These are phyloP conservation scores for Leccinum fuscescens DNA, from an alignment of 1,284 basidiomycete species.

Conservation along the genomic window DNA sequence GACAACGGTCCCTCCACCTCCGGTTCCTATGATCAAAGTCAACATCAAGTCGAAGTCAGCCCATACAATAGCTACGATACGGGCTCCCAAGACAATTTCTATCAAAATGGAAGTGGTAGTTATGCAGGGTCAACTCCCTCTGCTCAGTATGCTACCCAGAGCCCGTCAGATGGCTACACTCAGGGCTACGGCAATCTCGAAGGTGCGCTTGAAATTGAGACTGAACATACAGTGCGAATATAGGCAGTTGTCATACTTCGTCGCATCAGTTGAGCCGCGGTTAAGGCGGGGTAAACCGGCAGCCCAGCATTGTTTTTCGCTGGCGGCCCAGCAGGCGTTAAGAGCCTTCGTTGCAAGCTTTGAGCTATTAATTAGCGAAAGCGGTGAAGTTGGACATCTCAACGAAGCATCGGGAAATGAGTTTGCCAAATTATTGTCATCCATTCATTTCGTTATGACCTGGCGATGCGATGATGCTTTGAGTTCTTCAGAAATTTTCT, in stretches of 20 bases:
- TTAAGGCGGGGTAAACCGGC: conserved; percentile 30
- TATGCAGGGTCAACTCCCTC: conserved; percentile 48
- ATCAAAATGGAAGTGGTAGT: conserved; percentile 53
- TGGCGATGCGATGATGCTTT: conserved; percentile 22
- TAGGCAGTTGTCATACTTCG: conserved; percentile 33
- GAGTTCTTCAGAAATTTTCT: conserved; percentile 23
- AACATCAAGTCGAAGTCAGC: conserved; percentile 56
- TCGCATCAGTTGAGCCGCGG: conserved; percentile 36
- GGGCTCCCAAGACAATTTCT: conserved; percentile 59
- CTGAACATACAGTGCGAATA: conserved; percentile 39
- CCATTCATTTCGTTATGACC: conserved; percentile 17
- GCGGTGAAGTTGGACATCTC: conserved; percentile 37
- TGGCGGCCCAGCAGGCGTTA: conserved; percentile 27
- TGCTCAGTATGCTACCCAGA: conserved; percentile 44
- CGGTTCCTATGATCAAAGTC: conserved; percentile 60
- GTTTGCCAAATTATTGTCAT: conserved; percentile 22
- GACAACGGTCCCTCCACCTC: conserved; percentile 37
- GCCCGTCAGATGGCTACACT: conserved; percentile 44
- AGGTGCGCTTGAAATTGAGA: conserved; percentile 78
- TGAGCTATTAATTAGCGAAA: conserved; percentile 47
- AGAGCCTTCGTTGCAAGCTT: conserved; percentile 39
- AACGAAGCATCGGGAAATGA: conserved; percentile 30
- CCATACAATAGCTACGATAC: conserved; percentile 67
- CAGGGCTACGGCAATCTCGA: conserved; percentile 65
- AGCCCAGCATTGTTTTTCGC: conserved; percentile 17